phyloP scores from a whole-genome alignment of 495 filamentous ascomycete genomes.

The Talaromyces proteolyticus region DNA sequence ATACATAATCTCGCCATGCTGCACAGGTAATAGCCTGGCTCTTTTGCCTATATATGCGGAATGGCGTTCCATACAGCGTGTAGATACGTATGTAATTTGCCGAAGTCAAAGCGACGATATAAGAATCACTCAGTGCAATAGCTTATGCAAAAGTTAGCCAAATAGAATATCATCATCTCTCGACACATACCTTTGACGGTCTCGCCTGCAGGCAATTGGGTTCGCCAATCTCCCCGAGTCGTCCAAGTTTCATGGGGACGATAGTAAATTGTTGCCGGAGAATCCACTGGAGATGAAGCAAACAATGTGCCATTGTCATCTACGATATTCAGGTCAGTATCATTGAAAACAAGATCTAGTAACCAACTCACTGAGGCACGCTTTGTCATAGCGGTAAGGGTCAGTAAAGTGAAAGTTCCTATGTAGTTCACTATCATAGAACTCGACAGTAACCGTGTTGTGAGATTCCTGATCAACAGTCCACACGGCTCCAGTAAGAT shows the following conservation, averaged over 20 bases:
- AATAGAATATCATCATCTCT: background rate
- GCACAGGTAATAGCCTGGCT: conserved; percentile 88
- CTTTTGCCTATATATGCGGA: conserved; percentile 85
- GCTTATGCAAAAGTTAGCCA: conserved; percentile 30
- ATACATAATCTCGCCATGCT: conserved; percentile 87
- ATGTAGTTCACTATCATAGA: conserved; percentile 88
- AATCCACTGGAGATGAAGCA: conserved; percentile 54
- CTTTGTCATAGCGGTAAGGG: conserved; percentile 90
- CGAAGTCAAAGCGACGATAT: conserved; percentile 79
- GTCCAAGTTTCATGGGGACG: conserved; percentile 97
- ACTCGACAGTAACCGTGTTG: conserved; percentile 93
- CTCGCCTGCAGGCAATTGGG: conserved; percentile 74
- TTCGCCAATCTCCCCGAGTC: conserved; percentile 83
- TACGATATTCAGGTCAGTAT: conserved; percentile 13
- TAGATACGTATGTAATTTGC: conserved; percentile 86
- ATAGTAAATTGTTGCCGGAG: conserved; percentile 85
- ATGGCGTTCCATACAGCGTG: conserved; percentile 86
- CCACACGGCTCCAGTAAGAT: conserved; percentile 92
- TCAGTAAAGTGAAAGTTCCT: conserved; percentile 95
- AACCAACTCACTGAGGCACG: conserved; percentile 60
- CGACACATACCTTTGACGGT: conserved; percentile 50
- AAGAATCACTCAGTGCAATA: conserved; percentile 88
- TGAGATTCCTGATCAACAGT: conserved; percentile 94
- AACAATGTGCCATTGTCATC: conserved; percentile 83
- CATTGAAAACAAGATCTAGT: background rate